Base-by-base conservation (phyloP, 257 asterid species). In the Sherardia arvensis region DNA sequence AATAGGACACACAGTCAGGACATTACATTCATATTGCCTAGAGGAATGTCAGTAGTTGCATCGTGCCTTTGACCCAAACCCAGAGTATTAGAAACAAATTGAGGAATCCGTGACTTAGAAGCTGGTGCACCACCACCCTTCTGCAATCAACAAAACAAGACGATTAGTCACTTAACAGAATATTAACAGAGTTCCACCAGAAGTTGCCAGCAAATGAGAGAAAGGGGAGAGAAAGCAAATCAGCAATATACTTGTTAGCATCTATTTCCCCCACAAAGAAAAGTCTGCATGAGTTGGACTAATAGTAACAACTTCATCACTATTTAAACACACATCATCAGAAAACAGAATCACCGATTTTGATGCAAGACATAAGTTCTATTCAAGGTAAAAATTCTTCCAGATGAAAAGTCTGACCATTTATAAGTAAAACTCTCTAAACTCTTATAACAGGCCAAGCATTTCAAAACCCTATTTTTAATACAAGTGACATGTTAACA, bases 41-140 rank as follows among this genome's bases (percentile, higher is more conserved):
- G 72, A n/a, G 99, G 97, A 75, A 93, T 83, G 69, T 93, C 99
- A 62, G 73, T 90, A 21, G 95, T 84, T 43, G 97, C 99, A 84
- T 93, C 99, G 66, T 90, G 94, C 66, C 87, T 93, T 83, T 81
- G 95, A 51, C 99, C 95, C 62, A 93, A 85, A 53, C 99, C 99
- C n/a, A 93, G 70, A 28, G 97, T 84, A 82, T 45, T 87, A 21
- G 97, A 77, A 68, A 90, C 87, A 76, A 76, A 85, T 74, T 87
- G 83, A 25, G 96, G 95, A 53, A 93, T 63, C 61, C 88, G 83
- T 53, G 99, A 81, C 76, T 90, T 90, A 22, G 97, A 84, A 21
- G 70, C 86, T 15, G 88, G 83, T 32, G 82, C 73, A 15, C 80
- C 59, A 28, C 68, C 69, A 67, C 88, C 94, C 49, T 85, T 87